Conservation (phyloP, 768 basidiomycete genomes). For the Calvatia gigantea region DNA sequence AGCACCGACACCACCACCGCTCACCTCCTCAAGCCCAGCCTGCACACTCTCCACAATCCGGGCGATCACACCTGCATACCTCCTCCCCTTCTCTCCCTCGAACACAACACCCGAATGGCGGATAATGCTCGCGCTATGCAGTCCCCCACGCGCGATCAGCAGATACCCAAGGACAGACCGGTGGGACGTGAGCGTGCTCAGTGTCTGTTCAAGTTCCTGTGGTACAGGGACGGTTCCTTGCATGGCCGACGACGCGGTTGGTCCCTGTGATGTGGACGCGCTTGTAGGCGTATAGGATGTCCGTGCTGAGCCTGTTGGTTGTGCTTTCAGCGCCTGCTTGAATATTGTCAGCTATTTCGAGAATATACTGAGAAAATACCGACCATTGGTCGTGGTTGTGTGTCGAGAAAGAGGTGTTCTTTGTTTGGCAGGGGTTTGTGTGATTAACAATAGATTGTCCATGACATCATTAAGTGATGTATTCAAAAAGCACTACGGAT, state of each 20-base stretch:
- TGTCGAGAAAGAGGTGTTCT: neutral
- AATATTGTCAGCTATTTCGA: neutral
- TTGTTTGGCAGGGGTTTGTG: slow-evolving; percentile 3
- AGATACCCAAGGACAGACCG: slow-evolving; percentile 86
- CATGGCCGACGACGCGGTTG: slow-evolving; percentile 11
- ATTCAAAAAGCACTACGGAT: neutral
- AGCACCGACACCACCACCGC: slow-evolving; percentile 34
- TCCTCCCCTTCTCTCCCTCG: slow-evolving; percentile 78
- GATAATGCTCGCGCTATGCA: slow-evolving; percentile 72
- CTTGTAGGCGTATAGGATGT: slow-evolving; percentile 21
- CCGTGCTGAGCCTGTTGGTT: neutral
- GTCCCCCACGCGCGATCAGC: slow-evolving; percentile 61
- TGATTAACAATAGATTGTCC: neutral
- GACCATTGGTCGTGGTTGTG: slow-evolving; percentile 6
- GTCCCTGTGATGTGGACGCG: slow-evolving; percentile 16
- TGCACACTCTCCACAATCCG: slow-evolving; percentile 79
- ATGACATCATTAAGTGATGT: neutral
- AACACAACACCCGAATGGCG: slow-evolving; percentile 82
- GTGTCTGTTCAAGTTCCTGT: slow-evolving; percentile 81
- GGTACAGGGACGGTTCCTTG: slow-evolving; percentile 35
- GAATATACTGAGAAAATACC: neutral
- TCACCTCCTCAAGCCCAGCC: slow-evolving; percentile 74
- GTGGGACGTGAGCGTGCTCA: slow-evolving; percentile 73
- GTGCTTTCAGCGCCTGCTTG: neutral
- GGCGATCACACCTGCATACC: slow-evolving; percentile 69